Evolutionary conservation across 345 rosid species (phyloP), one percentile per base, ranked within the genome.

Genomic region (Microthlaspi erraticum): DNA sequence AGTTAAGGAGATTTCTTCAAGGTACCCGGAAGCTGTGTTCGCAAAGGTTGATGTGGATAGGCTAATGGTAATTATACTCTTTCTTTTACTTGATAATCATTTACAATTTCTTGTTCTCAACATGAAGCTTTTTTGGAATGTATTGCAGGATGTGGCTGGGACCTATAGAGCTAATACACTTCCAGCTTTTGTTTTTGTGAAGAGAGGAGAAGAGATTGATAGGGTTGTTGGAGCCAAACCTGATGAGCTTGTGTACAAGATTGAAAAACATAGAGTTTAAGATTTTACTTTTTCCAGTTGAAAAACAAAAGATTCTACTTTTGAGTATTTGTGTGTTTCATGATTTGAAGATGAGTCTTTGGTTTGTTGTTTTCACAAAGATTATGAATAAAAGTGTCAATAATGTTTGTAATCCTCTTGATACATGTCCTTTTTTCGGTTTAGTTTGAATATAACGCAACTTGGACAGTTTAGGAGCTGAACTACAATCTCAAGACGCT

Each of bases 21-120:
- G 44, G 59, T 87, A 81, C 65, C 36, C 81, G 5, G 90, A 63
- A 46, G 83, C 79, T 31, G 80, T 80, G 64, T 86, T 91, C 70
- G 70, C 92, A 78, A 87, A 68, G 84, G 81, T 91, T 55, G 95
- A 89, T 59, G 87, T 87, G 5, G 98, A 93, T 49, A 75, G 63
- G 53, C 56, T 89, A 36, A 34, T 41, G 77, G 96, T 93, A 32
- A 19, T 17, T 39, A 39, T 8, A 34, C 48, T 66, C 49, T 23
- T 13, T 34, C 13, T 42, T 26, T 60, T 17, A 31, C 29, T 57
- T 42, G 33, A 12, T 4, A 20, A 43, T 54, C 7, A 37, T 17
- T 16, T 38, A 36, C 1, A 29, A 34, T 44, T 20, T 49, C 2
- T 31, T 12, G 18, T 34, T 32, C 14, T 41, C 54, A 20, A 61